A percentile compares a stretch with the other conserved stretches of the same genome.
These are phyloP conservation scores for Cymbidium sinense DNA, from an alignment of 106 monocot genomes.

Conservation along the genomic window DNA sequence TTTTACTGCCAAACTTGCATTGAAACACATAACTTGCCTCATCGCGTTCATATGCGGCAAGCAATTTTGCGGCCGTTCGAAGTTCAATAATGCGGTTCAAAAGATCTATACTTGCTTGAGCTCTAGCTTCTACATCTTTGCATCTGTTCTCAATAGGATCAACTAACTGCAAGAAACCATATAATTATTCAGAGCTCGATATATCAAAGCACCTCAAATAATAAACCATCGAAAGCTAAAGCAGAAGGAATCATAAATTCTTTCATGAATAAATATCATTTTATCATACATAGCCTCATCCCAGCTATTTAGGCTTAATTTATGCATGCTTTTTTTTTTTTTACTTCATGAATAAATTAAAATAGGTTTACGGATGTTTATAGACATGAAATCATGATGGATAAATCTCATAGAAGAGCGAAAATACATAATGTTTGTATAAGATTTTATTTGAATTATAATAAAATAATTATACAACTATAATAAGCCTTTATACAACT, in stretches of 20 bases:
- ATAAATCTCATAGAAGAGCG: too few relatives aligned
- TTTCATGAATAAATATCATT: too few relatives aligned
- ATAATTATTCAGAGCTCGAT: not conserved
- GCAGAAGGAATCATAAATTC: too few relatives aligned
- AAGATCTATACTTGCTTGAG: slow-evolving; percentile 48
- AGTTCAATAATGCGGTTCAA: slow-evolving; percentile 54
- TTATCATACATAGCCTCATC: too few relatives aligned
- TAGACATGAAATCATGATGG: not conserved
- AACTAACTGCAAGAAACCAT: slow-evolving; percentile 45
- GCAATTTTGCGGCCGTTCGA: slow-evolving; percentile 46
- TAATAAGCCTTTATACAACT: too few relatives aligned
- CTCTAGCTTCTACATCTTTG: slow-evolving; percentile 77
- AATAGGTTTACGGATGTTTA: not conserved
- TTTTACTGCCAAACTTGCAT: not conserved
- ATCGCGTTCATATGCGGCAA: slow-evolving; percentile 33
- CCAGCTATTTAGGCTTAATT: too few relatives aligned
- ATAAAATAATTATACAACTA: too few relatives aligned
- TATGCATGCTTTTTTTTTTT: too few relatives aligned
- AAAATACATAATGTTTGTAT: too few relatives aligned
- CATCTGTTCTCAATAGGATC: slow-evolving; percentile 72
- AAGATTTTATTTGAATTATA: too few relatives aligned
- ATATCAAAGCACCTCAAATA: not conserved
- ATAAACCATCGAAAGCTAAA: too few relatives aligned
- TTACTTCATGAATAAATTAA: too few relatives aligned
- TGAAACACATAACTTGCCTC: slow-evolving; percentile 29